A percentile compares a stretch with the other conserved stretches of the same genome.
These are phyloP conservation scores for Phaffia rhodozyma DNA, from an alignment of 1,284 basidiomycete genomes.

Conservation along the genomic window DNA sequence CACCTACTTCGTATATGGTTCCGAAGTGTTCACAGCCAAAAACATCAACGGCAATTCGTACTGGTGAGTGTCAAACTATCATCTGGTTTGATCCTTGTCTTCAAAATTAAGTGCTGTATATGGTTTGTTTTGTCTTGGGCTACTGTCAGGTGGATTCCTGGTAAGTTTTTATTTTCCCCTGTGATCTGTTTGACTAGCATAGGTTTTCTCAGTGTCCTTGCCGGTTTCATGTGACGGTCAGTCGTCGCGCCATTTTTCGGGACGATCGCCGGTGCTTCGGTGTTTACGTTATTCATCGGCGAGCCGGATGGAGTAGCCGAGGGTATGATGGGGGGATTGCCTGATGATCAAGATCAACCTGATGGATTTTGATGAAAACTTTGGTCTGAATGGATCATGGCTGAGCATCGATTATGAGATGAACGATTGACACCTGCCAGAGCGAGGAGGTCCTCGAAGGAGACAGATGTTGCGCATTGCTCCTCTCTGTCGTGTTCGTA, in stretches of 20 bases:
- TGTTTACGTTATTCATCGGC: conserved; percentile 11
- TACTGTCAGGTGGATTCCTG: conserved; percentile 13
- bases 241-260: conserved; percentile 13
- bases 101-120: not conserved
- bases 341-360: conserved; percentile 1
- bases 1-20: conserved; percentile 12
- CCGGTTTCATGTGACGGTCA: too few species aligned
- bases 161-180: too few species aligned
- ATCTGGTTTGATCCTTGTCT: not conserved
- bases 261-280: conserved; percentile 1
- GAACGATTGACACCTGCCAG: too few species aligned
- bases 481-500: too few species aligned
- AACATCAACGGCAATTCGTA: too few species aligned
- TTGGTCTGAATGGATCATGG: not conserved
- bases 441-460: too few species aligned
- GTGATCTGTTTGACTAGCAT: too few species aligned
- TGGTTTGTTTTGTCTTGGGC: not conserved
- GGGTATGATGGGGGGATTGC: not conserved
- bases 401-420: conserved; percentile 4
- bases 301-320: conserved; percentile 10
- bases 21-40: conserved; percentile 6
- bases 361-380: too few species aligned
- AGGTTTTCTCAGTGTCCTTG: too few species aligned
- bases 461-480: too few species aligned
- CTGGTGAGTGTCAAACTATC: conserved; percentile 2